phyloP scores from a whole-genome alignment of 345 rosid genomes.

The Bruguiera sexangula region DNA sequence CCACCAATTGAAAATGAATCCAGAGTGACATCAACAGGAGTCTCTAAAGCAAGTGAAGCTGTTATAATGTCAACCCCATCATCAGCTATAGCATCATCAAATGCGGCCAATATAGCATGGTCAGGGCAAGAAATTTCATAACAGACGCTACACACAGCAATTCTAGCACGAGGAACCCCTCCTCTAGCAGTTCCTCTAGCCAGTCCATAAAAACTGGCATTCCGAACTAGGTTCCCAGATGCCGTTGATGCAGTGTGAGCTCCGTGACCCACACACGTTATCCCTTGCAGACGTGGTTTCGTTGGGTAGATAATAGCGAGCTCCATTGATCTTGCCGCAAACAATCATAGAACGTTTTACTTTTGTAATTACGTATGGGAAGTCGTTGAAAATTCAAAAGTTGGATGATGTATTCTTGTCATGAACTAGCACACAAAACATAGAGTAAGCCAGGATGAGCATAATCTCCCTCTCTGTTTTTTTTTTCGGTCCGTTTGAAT shows the following conservation, averaged over 20 bases:
- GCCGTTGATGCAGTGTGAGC: slow-evolving; percentile 25
- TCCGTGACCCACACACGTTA: slow-evolving; percentile 14
- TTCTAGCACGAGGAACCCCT: slow-evolving; percentile 19
- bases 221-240: slow-evolving; percentile 6
- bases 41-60: slow-evolving; percentile 12
- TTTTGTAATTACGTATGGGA: background rate
- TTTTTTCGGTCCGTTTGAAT: too few species aligned
- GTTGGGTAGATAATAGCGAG: background rate
- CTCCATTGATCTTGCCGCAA: slow-evolving; percentile 22
- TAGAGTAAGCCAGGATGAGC: too few species aligned
- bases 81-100: slow-evolving; percentile 66
- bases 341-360: background rate
- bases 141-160: slow-evolving; percentile 15
- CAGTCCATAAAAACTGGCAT: slow-evolving; percentile 13
- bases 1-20: slow-evolving; percentile 29
- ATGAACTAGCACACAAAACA: background rate
- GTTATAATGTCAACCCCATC: slow-evolving; percentile 53
- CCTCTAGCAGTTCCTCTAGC: slow-evolving; percentile 17
- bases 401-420: background rate
- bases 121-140: background rate
- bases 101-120: slow-evolving; percentile 16
- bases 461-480: too few species aligned
- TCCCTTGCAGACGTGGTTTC: slow-evolving; percentile 8
- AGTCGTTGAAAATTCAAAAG: background rate
- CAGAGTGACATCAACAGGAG: background rate